Percentiles rank a stretch among this genome's conserved stretches.
These are phyloP conservation scores for Sporisorium sorghi DNA, from an alignment of 1,284 basidiomycete genomes.

Conservation along the genomic window DNA sequence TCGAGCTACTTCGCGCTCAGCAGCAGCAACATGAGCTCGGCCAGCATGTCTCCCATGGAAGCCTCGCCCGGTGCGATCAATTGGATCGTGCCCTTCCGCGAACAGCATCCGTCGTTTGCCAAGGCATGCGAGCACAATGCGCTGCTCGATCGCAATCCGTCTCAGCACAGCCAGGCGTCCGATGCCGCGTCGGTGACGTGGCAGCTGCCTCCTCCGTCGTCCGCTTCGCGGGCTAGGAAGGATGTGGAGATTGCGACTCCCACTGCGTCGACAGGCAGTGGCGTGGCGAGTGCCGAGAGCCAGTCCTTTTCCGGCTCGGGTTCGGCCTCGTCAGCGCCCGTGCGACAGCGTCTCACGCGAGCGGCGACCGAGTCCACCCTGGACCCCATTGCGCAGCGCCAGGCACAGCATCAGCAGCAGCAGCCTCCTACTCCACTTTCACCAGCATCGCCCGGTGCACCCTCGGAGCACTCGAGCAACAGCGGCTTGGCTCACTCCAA, in stretches of 20 bases:
- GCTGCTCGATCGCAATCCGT: constrained; percentile 9
- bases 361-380: constrained; percentile 37
- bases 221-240: background rate
- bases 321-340: constrained; percentile 9
- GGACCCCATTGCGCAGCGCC: constrained; percentile 8
- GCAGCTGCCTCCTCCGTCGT: constrained; percentile 6
- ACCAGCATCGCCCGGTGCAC: background rate
- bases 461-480: background rate
- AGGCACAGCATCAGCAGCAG: constrained; percentile 2
- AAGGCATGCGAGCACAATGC: constrained; percentile 24
- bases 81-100: constrained; percentile 36
- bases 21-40: constrained; percentile 24
- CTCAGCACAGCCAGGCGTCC: constrained; percentile 25
- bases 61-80: constrained; percentile 5
- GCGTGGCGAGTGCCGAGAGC: constrained; percentile 12
- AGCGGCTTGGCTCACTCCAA: constrained; percentile 15
- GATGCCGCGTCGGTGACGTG: constrained; percentile 14
- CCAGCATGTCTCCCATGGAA: constrained; percentile 39
- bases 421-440: too few relatives aligned
- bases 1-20: constrained; percentile 32
- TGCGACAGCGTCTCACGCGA: constrained; percentile 26
- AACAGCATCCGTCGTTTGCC: constrained; percentile 32
- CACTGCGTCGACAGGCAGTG: background rate
- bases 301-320: constrained; percentile 28
- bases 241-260: constrained; percentile 7